Conservation (phyloP, 2,329 filamentous ascomycete species). For the Thielaviopsis populi region DNA sequence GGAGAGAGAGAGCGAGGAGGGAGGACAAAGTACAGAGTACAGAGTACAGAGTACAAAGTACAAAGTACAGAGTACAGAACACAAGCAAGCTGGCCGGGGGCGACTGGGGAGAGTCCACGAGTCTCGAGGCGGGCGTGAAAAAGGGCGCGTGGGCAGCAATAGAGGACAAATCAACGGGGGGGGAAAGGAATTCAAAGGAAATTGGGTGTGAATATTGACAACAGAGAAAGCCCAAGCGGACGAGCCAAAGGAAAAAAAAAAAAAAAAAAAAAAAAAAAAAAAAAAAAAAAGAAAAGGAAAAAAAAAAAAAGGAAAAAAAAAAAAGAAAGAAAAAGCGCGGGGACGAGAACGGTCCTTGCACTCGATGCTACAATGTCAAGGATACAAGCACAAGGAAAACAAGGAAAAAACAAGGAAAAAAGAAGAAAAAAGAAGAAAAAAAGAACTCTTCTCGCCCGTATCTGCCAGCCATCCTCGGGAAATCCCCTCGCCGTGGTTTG, state of each 20-base stretch:
- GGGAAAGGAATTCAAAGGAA: not conserved
- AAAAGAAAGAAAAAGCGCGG: not conserved
- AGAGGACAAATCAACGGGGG: too few species aligned
- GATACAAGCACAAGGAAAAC: not conserved
- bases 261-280: not conserved
- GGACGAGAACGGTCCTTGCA: not conserved
- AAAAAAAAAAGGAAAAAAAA: not conserved
- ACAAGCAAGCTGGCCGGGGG: too few species aligned
- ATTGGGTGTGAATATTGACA: not conserved
- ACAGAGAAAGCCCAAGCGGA: not conserved
- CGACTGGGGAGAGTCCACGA: too few species aligned
- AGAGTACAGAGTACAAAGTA: not conserved
- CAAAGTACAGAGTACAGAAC: not conserved
- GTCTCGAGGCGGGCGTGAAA: too few species aligned
- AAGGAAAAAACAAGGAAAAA: not conserved
- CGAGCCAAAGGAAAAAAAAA: not conserved
- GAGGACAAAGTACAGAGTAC: not conserved
- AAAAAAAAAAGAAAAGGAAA: not conserved
- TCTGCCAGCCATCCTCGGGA: slow-evolving; percentile 1
- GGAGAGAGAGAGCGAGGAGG: not conserved
- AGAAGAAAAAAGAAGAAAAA: not conserved
- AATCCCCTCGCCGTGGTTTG: not conserved
- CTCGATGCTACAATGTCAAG: not conserved
- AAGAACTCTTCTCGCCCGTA: not conserved
- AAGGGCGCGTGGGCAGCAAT: too few species aligned